phyloP scores from a whole-genome alignment of 2,329 filamentous ascomycete species.

The Arthrobotrys megalospora region DNA sequence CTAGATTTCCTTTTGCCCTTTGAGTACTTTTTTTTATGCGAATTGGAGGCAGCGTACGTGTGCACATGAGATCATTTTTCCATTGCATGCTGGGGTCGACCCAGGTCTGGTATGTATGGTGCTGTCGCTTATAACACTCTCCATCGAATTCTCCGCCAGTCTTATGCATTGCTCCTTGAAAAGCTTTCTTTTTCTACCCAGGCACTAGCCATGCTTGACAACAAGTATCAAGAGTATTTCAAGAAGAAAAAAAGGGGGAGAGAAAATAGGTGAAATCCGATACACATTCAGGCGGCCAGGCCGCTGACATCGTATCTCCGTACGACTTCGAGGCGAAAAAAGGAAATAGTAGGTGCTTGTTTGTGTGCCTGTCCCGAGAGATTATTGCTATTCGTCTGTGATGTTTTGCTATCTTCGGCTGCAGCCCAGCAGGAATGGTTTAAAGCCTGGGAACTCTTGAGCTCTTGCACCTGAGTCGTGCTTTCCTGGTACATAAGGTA shows the following conservation, averaged over 20 bases:
- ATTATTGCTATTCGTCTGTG: constrained; percentile 61
- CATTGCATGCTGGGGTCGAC: constrained; percentile 6
- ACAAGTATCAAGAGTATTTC: constrained; percentile 27
- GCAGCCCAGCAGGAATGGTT: constrained; percentile 34
- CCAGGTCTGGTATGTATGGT: constrained; percentile 6
- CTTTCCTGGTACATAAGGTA: constrained; percentile 22
- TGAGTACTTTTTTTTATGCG: background rate
- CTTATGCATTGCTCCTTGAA: constrained; percentile 7
- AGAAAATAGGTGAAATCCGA: constrained; percentile 26
- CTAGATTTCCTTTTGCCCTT: background rate
- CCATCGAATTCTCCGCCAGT: constrained; percentile 6
- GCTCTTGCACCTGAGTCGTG: constrained; percentile 36
- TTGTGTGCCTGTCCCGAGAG: constrained; percentile 56
- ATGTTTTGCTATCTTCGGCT: constrained; percentile 34
- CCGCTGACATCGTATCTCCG: constrained; percentile 25
- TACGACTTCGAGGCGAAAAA: constrained; percentile 41
- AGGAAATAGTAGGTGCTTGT: constrained; percentile 27
- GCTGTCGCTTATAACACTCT: constrained; percentile 22
- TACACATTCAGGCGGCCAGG: constrained; percentile 51
- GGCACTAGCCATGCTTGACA: constrained; percentile 50
- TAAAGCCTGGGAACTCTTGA: constrained; percentile 35
- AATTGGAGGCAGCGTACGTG: background rate
- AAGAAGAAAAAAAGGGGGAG: constrained; percentile 44
- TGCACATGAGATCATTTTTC: constrained; percentile 15
- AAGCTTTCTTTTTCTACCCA: constrained; percentile 18